Evolutionary conservation across 1,284 basidiomycete genomes (phyloP).

Genomic region (Flammula alnicola): DNA sequence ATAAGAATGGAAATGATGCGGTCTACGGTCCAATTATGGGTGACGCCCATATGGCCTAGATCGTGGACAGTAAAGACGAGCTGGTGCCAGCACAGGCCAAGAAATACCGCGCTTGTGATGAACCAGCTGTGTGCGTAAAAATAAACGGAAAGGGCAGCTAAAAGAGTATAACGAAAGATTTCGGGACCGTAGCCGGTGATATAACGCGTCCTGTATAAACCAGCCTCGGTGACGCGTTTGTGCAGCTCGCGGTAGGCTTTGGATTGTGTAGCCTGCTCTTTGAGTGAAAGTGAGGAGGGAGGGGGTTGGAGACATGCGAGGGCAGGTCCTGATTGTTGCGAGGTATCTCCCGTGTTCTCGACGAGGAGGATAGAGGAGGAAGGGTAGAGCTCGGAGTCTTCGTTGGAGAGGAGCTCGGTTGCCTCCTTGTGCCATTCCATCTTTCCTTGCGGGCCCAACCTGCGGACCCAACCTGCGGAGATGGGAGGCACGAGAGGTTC

Average conservation of each 20-base stretch:
- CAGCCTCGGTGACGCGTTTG: slow-evolving; percentile 74
- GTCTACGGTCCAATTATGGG: slow-evolving; percentile 86
- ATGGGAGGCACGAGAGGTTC: slow-evolving; percentile 88
- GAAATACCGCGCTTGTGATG: slow-evolving; percentile 74
- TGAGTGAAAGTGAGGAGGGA: slow-evolving; percentile 57
- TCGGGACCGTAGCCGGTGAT: slow-evolving; percentile 92
- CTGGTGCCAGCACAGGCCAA: slow-evolving; percentile 95
- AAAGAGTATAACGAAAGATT: slow-evolving; percentile 73
- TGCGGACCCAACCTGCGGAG: slow-evolving; percentile 78
- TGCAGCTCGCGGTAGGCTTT: slow-evolving; percentile 85
- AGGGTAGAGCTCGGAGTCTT: slow-evolving; percentile 38
- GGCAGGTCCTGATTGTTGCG: slow-evolving; percentile 45
- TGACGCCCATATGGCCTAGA: slow-evolving; percentile 93
- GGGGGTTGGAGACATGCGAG: slow-evolving; percentile 55
- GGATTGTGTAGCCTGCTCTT: slow-evolving; percentile 74
- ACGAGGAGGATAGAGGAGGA: slow-evolving; percentile 70
- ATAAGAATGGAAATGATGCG: slow-evolving; percentile 83
- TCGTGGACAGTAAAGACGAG: slow-evolving; percentile 94
- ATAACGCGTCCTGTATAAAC: slow-evolving; percentile 86
- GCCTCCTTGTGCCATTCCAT: slow-evolving; percentile 69
- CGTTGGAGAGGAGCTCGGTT: slow-evolving; percentile 41
- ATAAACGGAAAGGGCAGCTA: slow-evolving; percentile 64
- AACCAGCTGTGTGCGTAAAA: slow-evolving; percentile 71
- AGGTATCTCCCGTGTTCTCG: slow-evolving; percentile 35
- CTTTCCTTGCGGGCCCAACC: slow-evolving; percentile 44